phyloP scores from a whole-genome alignment of 2,329 filamentous ascomycete genomes.

The Aspergillus tanneri region DNA sequence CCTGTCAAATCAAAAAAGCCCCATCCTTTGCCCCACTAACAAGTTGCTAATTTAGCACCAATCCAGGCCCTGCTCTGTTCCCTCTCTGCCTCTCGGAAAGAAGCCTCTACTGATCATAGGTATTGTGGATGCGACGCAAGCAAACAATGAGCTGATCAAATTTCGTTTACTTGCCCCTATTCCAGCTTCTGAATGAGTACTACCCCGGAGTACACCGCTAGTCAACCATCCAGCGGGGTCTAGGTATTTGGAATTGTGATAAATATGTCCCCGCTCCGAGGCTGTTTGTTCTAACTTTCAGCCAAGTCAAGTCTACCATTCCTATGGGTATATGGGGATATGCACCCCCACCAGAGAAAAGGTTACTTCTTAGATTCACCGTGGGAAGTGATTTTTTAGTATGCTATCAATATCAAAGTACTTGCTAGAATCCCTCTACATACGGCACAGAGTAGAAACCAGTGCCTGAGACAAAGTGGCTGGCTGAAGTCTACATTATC shows the following conservation, averaged over 20 bases:
- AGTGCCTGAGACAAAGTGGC: background rate
- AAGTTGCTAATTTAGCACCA: background rate
- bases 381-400: background rate
- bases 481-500: background rate
- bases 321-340: background rate
- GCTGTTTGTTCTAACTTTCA: background rate
- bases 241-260: background rate
- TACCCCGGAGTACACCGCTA: background rate
- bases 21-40: background rate
- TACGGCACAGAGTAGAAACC: background rate
- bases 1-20: constrained; percentile 10
- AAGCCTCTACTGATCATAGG: background rate
- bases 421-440: background rate
- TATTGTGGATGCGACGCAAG: background rate
- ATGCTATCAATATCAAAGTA: background rate
- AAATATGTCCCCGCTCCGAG: background rate
- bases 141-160: background rate
- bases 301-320: background rate
- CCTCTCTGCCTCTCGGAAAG: background rate
- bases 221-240: background rate
- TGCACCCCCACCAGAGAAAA: background rate
- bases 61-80: background rate
- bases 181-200: background rate
- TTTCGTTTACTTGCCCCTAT: background rate
- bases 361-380: background rate